phyloP scores from a whole-genome alignment of 306 rosid species.

The Amphicarpaea edgeworthii region DNA sequence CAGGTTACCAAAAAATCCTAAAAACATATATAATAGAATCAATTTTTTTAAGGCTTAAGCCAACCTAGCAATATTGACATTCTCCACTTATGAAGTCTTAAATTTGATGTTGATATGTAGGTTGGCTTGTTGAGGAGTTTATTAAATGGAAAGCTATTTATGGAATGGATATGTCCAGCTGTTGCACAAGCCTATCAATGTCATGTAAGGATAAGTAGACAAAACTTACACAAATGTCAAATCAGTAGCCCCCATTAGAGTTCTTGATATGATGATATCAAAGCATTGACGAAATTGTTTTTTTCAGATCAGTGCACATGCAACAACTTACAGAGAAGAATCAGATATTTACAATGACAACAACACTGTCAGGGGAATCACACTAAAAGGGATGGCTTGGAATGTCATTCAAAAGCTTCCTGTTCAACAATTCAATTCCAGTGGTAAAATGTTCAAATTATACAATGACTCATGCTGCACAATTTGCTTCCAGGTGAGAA shows the following conservation, averaged over 20 bases:
- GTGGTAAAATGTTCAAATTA: neutral
- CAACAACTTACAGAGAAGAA: slow-evolving; percentile 28
- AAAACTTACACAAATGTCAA: neutral
- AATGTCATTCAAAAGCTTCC: slow-evolving; percentile 36
- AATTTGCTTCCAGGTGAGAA: slow-evolving; percentile 44
- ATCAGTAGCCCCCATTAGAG: neutral
- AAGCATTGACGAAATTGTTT: neutral
- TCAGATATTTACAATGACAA: slow-evolving; percentile 19
- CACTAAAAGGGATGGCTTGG: slow-evolving; percentile 16
- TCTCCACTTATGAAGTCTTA: neutral
- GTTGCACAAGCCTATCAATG: slow-evolving; percentile 40
- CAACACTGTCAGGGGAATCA: neutral
- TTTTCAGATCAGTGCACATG: slow-evolving; percentile 34
- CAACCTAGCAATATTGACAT: slow-evolving; percentile 4
- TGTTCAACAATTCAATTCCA: slow-evolving; percentile 33
- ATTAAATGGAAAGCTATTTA: slow-evolving; percentile 37
- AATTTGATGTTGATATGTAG: slow-evolving; percentile 30
- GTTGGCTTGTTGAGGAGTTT: slow-evolving; percentile 30
- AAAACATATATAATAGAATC: neutral
- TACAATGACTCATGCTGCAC: slow-evolving; percentile 47
- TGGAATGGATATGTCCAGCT: slow-evolving; percentile 44
- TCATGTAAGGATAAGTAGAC: slow-evolving; percentile 25
- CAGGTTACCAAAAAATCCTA: neutral
- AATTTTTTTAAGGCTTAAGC: neutral
- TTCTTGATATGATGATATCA: neutral